A percentile compares a stretch with the other conserved stretches of the same genome.
Conservation (phyloP, 441 rosid genomes). For the Aquilaria agallochum region DNA sequence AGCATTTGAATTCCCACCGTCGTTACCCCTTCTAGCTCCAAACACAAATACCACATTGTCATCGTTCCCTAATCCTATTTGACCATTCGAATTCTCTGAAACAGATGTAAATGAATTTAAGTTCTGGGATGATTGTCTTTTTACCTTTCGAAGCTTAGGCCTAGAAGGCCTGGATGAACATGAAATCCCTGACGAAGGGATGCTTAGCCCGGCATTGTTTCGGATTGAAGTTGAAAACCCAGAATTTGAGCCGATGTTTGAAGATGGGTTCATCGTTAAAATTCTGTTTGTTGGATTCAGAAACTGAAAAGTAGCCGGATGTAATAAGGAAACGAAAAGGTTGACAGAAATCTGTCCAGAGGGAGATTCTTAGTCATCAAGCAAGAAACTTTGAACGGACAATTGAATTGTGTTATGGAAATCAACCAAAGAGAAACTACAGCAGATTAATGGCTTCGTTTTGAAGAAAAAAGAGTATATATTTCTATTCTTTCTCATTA, state of each 20-base stretch:
- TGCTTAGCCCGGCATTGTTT: constrained; percentile 10
- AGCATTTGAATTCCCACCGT: constrained; percentile 8
- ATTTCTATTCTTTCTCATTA: no score
- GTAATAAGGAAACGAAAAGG: constrained; percentile 15
- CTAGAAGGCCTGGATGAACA: constrained; percentile 14
- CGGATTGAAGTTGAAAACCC: constrained; percentile 40
- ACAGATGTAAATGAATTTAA: constrained; percentile 35
- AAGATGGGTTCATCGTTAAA: constrained; percentile 34
- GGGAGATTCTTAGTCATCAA: no score
- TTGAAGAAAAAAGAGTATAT: no score
- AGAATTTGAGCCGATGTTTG: constrained; percentile 20
- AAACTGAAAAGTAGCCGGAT: constrained; percentile 6
- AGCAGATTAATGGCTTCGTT: no score
- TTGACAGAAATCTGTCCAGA: constrained; percentile 14
- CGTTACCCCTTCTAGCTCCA: constrained; percentile 13
- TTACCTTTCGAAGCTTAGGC: constrained; percentile 59
- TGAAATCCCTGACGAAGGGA: no score
- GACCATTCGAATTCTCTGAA: constrained; percentile 6
- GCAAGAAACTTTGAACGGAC: no score
- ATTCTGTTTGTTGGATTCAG: not conserved
- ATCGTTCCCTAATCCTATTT: not conserved
- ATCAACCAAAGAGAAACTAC: no score
- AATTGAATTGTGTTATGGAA: no score
- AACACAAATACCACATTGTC: constrained; percentile 28
- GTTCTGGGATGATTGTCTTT: constrained; percentile 41